phyloP scores from a whole-genome alignment of 169 alveolate genomes.

The Pseudocohnilembus persalinus region DNA sequence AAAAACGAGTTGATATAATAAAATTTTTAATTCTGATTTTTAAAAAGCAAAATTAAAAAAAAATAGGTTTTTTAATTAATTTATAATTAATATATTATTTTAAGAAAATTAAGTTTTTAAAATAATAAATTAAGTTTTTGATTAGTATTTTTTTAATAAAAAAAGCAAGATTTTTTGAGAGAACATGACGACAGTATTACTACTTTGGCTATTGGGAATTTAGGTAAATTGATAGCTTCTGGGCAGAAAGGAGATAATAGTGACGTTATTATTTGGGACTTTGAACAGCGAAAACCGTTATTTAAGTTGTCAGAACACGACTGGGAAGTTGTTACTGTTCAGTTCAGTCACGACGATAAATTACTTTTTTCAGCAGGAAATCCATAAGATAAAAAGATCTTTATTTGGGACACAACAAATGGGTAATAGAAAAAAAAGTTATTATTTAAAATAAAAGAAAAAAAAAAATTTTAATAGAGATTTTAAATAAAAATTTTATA shows the following conservation, averaged over 20 bases:
- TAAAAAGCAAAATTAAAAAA: too few relatives aligned
- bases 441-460: conserved; percentile 20
- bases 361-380: conserved; percentile 73
- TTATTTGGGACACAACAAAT: conserved; percentile 74
- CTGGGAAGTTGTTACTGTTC: conserved; percentile 64
- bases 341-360: conserved; percentile 75
- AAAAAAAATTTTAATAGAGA: not conserved
- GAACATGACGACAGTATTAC: conserved; percentile 80
- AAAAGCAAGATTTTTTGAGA: conserved; percentile 54
- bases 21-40: too few relatives aligned
- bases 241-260: conserved; percentile 76
- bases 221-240: conserved; percentile 63
- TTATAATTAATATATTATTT: too few relatives aligned
- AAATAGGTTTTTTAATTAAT: too few relatives aligned
- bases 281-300: conserved; percentile 40
- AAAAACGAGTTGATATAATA: too few relatives aligned
- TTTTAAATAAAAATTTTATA: too few relatives aligned
- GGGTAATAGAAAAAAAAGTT: conserved; percentile 33
- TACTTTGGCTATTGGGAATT: conserved; percentile 53
- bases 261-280: conserved; percentile 76
- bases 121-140: too few relatives aligned
- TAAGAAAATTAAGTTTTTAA: not conserved
- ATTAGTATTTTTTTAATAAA: too few relatives aligned
- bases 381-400: conserved; percentile 66
- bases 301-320: conserved; percentile 81